Evolutionary conservation across 495 filamentous ascomycete genomes (phyloP), one percentile per base, ranked within the genome.

Genomic region (Aspergillus carlsbadensis): DNA sequence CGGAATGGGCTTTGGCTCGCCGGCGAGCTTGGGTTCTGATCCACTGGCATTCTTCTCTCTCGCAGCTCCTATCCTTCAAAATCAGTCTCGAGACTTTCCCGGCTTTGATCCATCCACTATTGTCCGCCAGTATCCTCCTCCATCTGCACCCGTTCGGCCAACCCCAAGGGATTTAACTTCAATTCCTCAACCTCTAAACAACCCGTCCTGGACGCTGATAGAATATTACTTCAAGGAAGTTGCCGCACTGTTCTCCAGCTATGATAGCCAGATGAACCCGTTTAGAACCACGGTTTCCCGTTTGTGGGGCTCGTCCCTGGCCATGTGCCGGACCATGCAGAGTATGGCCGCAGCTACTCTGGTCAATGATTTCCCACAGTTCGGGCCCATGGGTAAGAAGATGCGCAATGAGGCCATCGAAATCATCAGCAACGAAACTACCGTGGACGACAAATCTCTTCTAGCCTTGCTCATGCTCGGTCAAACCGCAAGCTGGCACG

Each of bases 201-300:
- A 78, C 45, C 71, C 78, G 24, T 79, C 74, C 39, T 80, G 77
- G 63, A 80, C 80, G 10, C 68, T 84, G 5, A 78, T 84, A 6
- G 80, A 84, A 45, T 83, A 84, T 60, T 84, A 84, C 51, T 84
- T 84, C 69, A 81, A 79, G 57, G 79, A 84, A 49, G 80, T 84
- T 8, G 79, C 78, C 10, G 76, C 76, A 4, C 56, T 84, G 17
- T 84, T 82, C 59, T 84, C 81, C 10, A 82, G 77, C 50, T 84
- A 82, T 60, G 81, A 84, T 59, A 81, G 79, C 34, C 72, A 78
- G 31, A 75, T 83, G 65, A 84, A 84, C 61, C 81, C 81, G 0
- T 84, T 84, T 60, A 69, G 81, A 20, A 77, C 77, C 1, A 81
- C 80, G 0, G 77, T 84, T 5, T 79, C 76, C 21, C 76, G 78